Percentiles rank a stretch among this genome's conserved stretches.
Evolutionary conservation across 331 rosid genomes (phyloP).

Genomic region (Acacia pycnantha): DNA sequence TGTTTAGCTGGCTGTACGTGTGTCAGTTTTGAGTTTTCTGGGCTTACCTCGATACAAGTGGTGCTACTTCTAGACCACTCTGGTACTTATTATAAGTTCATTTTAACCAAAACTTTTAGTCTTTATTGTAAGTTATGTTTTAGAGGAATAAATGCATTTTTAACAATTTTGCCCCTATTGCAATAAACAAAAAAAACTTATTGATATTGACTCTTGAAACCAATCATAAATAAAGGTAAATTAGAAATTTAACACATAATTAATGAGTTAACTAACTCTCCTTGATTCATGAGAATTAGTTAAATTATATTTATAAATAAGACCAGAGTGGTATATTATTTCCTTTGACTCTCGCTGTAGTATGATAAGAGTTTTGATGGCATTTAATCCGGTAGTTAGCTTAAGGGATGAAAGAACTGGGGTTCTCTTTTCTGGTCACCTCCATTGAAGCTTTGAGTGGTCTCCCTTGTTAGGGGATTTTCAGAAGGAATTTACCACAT

Average conservation of each 20-base stretch:
- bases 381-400: neutral
- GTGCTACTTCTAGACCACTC: neutral
- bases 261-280: too few relatives aligned
- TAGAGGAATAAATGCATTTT: too few relatives aligned
- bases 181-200: too few relatives aligned
- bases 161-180: too few relatives aligned
- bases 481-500: neutral
- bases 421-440: neutral
- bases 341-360: neutral
- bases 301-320: too few relatives aligned
- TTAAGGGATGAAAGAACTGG: neutral
- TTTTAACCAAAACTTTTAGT: too few relatives aligned
- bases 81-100: too few relatives aligned
- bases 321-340: neutral
- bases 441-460: neutral
- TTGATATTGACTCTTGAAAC: too few relatives aligned
- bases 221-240: too few relatives aligned
- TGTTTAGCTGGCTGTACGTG: neutral
- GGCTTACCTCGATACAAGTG: neutral
- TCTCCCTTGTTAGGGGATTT: neutral
- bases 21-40: neutral
- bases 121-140: too few relatives aligned
- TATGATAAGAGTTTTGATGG: neutral
- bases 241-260: too few relatives aligned
- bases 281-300: too few relatives aligned